Conservation (phyloP, 1,139 yeast genomes). For the Debaryomyces sp. region DNA sequence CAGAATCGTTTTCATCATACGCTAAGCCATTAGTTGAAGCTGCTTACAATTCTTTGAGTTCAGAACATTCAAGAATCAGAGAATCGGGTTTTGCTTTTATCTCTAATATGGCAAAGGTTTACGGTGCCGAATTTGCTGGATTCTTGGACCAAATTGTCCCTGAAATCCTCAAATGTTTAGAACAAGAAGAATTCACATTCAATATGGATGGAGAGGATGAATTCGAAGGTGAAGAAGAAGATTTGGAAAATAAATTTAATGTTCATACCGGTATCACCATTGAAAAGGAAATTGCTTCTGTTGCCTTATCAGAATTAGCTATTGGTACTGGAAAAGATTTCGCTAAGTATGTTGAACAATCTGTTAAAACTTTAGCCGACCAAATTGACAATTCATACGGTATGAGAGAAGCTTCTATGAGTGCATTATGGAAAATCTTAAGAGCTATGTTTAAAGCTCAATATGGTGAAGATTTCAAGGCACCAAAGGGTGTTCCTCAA, state of each 20-base stretch:
- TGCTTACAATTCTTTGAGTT: constrained; percentile 76
- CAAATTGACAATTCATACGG: constrained; percentile 89
- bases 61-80: constrained; percentile 83
- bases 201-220: constrained; percentile 42
- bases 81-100: constrained; percentile 96
- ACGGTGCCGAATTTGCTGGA: constrained; percentile 86
- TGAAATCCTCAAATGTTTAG: constrained; percentile 78
- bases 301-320: constrained; percentile 89
- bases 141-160: constrained; percentile 84
- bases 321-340: constrained; percentile 81
- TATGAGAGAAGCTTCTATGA: constrained; percentile 85
- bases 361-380: constrained; percentile 65
- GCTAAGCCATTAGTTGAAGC: constrained; percentile 91
- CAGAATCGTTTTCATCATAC: constrained; percentile 79
- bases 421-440: constrained; percentile 80
- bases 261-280: constrained; percentile 94
- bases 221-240: constrained; percentile 50
- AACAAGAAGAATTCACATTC: constrained; percentile 77
- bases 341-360: constrained; percentile 73
- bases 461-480: constrained; percentile 51
- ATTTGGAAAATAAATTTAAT: constrained; percentile 69
- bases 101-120: constrained; percentile 92
- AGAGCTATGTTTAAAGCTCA: constrained; percentile 68
- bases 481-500: constrained; percentile 76
- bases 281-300: constrained; percentile 96